Evolutionary conservation across 306 rosid genomes (phyloP), one percentile per base, ranked within the genome.

Genomic region (Datisca glomerata): DNA sequence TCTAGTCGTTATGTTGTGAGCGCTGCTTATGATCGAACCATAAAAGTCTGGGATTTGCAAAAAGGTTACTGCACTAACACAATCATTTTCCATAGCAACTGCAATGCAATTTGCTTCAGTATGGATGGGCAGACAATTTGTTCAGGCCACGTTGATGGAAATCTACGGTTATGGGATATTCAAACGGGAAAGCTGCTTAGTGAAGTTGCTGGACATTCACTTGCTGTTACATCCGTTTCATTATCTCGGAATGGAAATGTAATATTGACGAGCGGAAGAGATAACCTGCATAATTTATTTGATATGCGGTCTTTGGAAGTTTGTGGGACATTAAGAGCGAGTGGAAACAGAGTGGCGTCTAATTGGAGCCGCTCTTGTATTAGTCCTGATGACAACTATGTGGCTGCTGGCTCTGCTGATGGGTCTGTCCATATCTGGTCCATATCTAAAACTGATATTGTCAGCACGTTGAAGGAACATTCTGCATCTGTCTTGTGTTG

Each of bases 321-420:
- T 49, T 80, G 96, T 13, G 72, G 93, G 56, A 78, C 96, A 6
- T 57, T 91, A 23, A 68, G 83, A 53, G 93, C 93, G 18, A 18
- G 56, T 0, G 94, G 95, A 36, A 91, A 78, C 60, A 70, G 80
- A 68, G 91, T 80, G 37, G 85, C 96, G 1, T 80, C 98, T 1
- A 91, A 91, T 51, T 91, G 98, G 96, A 91, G 93, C 64, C 74
- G 98, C 35, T 84, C 98, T 8, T 91, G 98, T 64, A 68, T 91
- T 25, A 84, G 98, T 51, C 96, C 98, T 9, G 98, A 91, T 43
- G 93, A 80, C 73, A 78, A 36, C 56, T 65, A 84, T n/a, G 92
- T 91, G 7, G 96, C 98, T 17, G 89, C 96, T 25, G 98, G 98
- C 12, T 91, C 93, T 15, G 81, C 74, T 0, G 98, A 89, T 57